Base-by-base conservation (phyloP, 805 yeast genomes). In the Candida orba region DNA sequence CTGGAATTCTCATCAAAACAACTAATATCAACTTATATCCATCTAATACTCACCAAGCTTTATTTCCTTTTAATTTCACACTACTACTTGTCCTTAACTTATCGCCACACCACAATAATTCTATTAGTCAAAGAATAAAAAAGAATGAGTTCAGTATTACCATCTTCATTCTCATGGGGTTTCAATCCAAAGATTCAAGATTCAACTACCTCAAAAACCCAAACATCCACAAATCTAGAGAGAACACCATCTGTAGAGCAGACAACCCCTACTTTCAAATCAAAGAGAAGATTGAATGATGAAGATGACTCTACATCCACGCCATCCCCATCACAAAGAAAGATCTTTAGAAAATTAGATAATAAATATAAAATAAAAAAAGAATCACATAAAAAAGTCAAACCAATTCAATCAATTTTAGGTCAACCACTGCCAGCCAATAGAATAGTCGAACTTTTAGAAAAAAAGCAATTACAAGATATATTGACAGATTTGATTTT, bases 371-470 rank as follows among this genome's bases (percentile, higher is more conserved):
- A 48, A 30, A 37, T 46, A 1, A n/a, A 35, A 42, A 47, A 24
- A 48, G 45, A 15, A 8, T 40, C 8, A 31, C 45, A 74, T 71
- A 41, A 51, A 20, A 49, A 41, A 18, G 23, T 38, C 2, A 63
- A 64, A 38, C 36, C 41, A 1, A 42, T 49, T 9, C 49, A 39
- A 30, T 49, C 45, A 24, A 72, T 79, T 18, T 49, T 62, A 30
- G 87, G 89, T 5, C 79, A 77, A 48, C 71, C 69, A 12, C 69
- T 86, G 41, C 84, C 93, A 4, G 57, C 84, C 17, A 60, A 67
- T 38, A 70, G 95, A 46, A 62, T 84, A 24, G 69, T 87, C 18
- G 93, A 87, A 59, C 76, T 83, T 8, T 65, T 87, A 46, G 84
- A 81, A 59, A 73, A 74, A 43, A 58, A 67, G 40, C 67, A 77